A percentile compares a stretch with the other conserved stretches of the same genome.
phyloP scores from a whole-genome alignment of 257 asterid species.

The Penstemon eatonii region DNA sequence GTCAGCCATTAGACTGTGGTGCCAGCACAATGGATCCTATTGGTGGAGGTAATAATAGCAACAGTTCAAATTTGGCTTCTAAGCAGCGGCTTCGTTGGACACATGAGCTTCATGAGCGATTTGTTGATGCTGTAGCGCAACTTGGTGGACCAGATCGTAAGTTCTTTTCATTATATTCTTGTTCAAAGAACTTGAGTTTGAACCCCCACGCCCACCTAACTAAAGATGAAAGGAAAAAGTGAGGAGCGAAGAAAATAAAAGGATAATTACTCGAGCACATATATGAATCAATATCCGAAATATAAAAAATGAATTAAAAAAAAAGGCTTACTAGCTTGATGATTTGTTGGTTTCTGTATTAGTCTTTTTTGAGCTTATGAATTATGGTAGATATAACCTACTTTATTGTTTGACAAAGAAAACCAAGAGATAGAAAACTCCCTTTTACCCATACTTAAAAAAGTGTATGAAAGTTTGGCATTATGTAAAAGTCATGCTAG shows the following conservation, averaged over 20 bases:
- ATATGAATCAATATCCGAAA: too few relatives aligned
- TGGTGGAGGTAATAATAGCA: constrained; percentile 53
- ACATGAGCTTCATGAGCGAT: constrained; percentile 86
- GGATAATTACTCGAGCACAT: too few relatives aligned
- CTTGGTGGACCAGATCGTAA: constrained; percentile 97
- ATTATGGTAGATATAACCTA: background rate
- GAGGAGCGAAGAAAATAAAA: too few relatives aligned
- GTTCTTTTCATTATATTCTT: constrained; percentile 33
- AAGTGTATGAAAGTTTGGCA: background rate
- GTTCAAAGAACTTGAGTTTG: constrained; percentile 16
- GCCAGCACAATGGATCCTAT: constrained; percentile 57
- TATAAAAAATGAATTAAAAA: too few relatives aligned
- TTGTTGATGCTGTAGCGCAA: constrained; percentile 89
- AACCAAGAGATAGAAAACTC: background rate
- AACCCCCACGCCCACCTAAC: background rate
- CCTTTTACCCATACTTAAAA: background rate
- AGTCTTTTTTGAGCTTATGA: background rate
- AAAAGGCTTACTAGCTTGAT: too few relatives aligned
- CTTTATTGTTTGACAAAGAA: constrained; percentile 1
- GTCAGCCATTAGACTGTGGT: constrained; percentile 38
- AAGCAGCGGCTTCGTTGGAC: constrained; percentile 95
- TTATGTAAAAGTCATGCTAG: background rate
- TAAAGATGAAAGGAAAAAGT: background rate
- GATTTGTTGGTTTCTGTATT: background rate
- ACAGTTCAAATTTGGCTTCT: constrained; percentile 66